phyloP scores from a whole-genome alignment of 1,284 basidiomycete genomes.

The Ceratobasidium sp. region DNA sequence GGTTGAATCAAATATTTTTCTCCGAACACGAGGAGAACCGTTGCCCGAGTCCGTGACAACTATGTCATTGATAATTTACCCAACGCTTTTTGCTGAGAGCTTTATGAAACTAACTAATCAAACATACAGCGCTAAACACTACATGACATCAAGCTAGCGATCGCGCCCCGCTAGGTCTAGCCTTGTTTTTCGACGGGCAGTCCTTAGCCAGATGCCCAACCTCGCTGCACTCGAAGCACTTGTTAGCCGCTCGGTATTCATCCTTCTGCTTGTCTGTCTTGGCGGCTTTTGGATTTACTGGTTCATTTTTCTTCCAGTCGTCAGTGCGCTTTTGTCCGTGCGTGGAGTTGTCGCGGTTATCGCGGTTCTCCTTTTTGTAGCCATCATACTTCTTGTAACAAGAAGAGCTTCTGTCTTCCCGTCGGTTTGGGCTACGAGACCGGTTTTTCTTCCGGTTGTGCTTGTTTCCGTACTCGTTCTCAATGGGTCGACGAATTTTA shows the following conservation, averaged over 20 bases:
- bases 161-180: background rate
- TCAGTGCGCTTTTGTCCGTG: background rate
- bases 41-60: background rate
- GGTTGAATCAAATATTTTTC: background rate
- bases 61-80: no score
- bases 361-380: background rate
- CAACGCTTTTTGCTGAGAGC: no score
- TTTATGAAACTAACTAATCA: no score
- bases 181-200: conserved; percentile 37
- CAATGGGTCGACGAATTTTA: background rate
- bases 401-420: background rate
- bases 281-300: background rate
- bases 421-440: background rate
- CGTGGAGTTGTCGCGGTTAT: background rate
- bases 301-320: background rate
- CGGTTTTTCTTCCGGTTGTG: background rate
- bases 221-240: conserved; percentile 43
- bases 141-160: no score
- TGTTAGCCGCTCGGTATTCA: conserved; percentile 41
- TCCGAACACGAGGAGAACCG: no score
- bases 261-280: background rate
- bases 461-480: background rate
- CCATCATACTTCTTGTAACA: background rate
- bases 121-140: no score
- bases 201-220: conserved; percentile 37